Percentiles rank a stretch among this genome's conserved stretches.
Conservation (phyloP, 2,329 filamentous ascomycete genomes). For the Cladorrhinum sp. region DNA sequence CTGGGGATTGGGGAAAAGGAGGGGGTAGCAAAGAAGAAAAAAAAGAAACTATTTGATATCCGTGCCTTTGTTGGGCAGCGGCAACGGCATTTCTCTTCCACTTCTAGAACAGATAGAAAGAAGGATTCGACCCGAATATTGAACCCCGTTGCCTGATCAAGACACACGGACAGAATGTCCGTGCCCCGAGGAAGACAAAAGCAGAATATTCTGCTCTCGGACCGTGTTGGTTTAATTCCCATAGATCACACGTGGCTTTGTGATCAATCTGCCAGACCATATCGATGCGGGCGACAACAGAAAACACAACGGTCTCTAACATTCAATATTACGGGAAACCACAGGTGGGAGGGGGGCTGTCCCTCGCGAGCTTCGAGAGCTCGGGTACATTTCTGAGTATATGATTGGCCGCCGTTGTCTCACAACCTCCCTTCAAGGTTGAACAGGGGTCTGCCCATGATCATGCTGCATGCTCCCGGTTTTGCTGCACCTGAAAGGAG, state of each 20-base stretch:
- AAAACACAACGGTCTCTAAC: neutral
- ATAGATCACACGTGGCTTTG: neutral
- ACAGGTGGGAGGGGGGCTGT: neutral
- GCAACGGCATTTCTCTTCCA: neutral
- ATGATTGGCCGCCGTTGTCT: slow-evolving; percentile 15
- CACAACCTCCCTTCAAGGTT: slow-evolving; percentile 5
- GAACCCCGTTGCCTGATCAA: neutral
- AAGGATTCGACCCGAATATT: neutral
- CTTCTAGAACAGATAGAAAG: neutral
- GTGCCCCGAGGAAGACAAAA: too few relatives aligned
- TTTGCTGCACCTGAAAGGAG: neutral
- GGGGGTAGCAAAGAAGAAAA: neutral
- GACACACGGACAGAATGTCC: neutral
- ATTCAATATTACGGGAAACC: neutral
- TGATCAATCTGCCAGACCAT: neutral
- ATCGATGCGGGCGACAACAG: neutral
- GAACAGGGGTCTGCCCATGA: neutral
- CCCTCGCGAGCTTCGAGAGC: neutral
- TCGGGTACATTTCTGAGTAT: neutral
- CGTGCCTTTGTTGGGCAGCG: slow-evolving; percentile 16
- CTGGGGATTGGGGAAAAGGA: neutral
- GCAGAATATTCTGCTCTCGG: too few relatives aligned
- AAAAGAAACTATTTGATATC: neutral
- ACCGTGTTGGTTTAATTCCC: neutral
- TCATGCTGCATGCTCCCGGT: neutral